Evolutionary conservation across 129 eudicot species (phyloP).

Genomic region (Helianthus annuus): DNA sequence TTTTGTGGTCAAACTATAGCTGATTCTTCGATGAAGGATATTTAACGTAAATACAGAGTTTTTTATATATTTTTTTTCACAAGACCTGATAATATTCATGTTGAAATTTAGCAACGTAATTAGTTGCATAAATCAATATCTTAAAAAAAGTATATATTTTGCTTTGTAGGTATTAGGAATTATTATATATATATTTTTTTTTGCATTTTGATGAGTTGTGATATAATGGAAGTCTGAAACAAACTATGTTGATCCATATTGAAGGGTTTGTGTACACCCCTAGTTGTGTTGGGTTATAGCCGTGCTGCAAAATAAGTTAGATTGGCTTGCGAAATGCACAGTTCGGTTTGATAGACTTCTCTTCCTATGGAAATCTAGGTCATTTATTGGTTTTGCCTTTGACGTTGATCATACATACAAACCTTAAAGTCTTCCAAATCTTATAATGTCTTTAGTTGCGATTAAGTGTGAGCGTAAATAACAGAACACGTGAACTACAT

Average conservation of each 20-base stretch:
- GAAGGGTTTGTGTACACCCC: not conserved
- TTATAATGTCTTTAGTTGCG: not conserved
- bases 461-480: not conserved
- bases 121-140: not conserved
- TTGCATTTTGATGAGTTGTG: conserved; percentile 2
- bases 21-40: not conserved
- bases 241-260: not conserved
- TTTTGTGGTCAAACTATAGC: conserved; percentile 24
- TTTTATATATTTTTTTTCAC: not conserved
- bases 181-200: too few relatives aligned
- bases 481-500: not conserved
- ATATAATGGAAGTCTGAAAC: not conserved
- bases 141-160: not conserved
- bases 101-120: not conserved
- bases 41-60: not conserved
- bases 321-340: not conserved
- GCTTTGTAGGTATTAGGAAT: not conserved
- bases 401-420: not conserved
- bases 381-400: conserved; percentile 7
- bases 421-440: not conserved
- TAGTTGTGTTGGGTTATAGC: not conserved
- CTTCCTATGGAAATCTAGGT: not conserved
- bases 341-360: not conserved
- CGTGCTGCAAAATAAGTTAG: not conserved
- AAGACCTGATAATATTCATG: not conserved